Percentiles rank a stretch among this genome's conserved stretches.
Conservation (phyloP, 306 rosid genomes). For the Urtica urens region DNA sequence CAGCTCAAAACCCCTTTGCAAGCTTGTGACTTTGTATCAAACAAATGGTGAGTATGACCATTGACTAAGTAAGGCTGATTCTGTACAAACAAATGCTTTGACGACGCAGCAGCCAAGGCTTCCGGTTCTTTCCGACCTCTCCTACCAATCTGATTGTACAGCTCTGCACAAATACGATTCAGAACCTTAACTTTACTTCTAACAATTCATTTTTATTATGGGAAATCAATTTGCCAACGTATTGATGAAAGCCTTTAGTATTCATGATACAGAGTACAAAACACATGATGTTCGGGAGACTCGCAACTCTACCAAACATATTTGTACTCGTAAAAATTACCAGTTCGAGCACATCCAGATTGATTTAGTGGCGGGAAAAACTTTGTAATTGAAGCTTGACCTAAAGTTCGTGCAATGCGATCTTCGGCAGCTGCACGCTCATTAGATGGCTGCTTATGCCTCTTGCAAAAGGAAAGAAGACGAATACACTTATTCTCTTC, state of each 20-base stretch:
- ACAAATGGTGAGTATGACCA: conserved; percentile 80
- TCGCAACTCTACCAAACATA: too few relatives aligned
- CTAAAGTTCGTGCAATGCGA: conserved; percentile 40
- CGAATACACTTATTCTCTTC: conserved; percentile 92
- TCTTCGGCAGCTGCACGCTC: conserved; percentile 68
- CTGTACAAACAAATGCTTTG: conserved; percentile 84
- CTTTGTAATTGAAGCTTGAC: conserved; percentile 71
- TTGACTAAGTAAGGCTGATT: conserved; percentile 80
- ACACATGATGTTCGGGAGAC: background rate
- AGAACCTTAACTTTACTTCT: too few relatives aligned
- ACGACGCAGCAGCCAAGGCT: conserved; percentile 92
- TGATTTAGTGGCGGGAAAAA: conserved; percentile 74
- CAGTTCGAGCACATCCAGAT: conserved; percentile 96
- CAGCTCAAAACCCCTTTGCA: conserved; percentile 60
- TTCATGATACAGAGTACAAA: too few relatives aligned
- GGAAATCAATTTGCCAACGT: too few relatives aligned
- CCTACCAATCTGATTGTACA: conserved; percentile 80
- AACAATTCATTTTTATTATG: too few relatives aligned
- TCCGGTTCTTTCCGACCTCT: conserved; percentile 97
- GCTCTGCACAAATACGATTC: conserved; percentile 55
- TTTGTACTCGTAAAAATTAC: conserved; percentile 26
- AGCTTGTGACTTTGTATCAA: conserved; percentile 37
- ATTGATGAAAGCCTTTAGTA: too few relatives aligned
- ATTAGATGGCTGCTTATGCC: conserved; percentile 87
- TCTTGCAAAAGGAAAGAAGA: conserved; percentile 90